A percentile compares a stretch with the other conserved stretches of the same genome.
Evolutionary conservation across 2,329 filamentous ascomycete genomes (phyloP).

Genomic region (Alternaria ethzedia): DNA sequence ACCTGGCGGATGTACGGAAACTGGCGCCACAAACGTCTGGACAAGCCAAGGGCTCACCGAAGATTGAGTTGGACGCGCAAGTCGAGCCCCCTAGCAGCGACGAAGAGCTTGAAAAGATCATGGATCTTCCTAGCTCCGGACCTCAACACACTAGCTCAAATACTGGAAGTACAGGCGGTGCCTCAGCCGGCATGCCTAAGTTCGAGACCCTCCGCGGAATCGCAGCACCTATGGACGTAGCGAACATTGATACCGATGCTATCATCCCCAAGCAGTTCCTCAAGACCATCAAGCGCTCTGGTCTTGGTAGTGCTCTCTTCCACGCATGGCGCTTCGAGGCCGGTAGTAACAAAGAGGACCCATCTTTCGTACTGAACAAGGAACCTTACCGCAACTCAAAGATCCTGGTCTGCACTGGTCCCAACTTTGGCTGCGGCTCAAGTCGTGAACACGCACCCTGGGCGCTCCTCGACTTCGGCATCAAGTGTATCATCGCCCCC

Average conservation of each 20-base stretch:
- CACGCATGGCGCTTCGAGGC: conserved; percentile 75
- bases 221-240: conserved; percentile 83
- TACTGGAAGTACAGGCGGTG: conserved; percentile 53
- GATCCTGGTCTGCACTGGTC: conserved; percentile 88
- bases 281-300: conserved; percentile 98
- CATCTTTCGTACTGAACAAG: conserved; percentile 87
- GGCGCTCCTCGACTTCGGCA: conserved; percentile 95
- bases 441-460: conserved; percentile 96
- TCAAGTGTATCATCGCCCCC: conserved; percentile 90
- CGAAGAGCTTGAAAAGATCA: conserved; percentile 67
- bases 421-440: conserved; percentile 94
- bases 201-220: conserved; percentile 86
- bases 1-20: conserved; percentile 89
- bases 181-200: conserved; percentile 73
- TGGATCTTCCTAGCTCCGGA: conserved; percentile 65
- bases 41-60: conserved; percentile 58
- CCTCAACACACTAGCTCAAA: conserved; percentile 69
- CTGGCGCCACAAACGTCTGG: conserved; percentile 62
- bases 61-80: conserved; percentile 64
- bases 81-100: conserved; percentile 66
- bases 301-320: conserved; percentile 88
- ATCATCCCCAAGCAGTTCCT: conserved; percentile 99
- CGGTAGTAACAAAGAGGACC: conserved; percentile 73
- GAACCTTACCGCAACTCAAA: conserved; percentile 83
- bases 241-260: conserved; percentile 97